Base-by-base conservation (phyloP, 305 asterid genomes). In the Plantago coronopus region DNA sequence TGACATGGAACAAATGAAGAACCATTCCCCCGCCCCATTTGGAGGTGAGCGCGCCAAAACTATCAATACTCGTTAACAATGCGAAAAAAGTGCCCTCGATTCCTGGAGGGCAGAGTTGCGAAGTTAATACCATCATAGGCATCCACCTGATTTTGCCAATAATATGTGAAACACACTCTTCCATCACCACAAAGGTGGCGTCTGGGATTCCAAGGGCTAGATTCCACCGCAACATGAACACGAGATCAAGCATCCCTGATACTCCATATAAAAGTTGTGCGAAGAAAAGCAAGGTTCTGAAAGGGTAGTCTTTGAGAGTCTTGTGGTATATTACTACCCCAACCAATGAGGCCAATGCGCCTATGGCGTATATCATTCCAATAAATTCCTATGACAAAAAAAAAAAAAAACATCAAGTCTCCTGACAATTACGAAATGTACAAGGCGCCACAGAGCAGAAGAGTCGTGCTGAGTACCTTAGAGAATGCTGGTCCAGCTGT, bases 31-130 rank as follows among this genome's bases (percentile, higher is more conserved):
- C 88, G 4, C 78, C 79, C 71, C 72, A 77, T 64, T 81, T 84
- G 11, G 91, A 71, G 15, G 76, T 71, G 1, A 84, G 81, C 2
- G 75, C 12, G 1, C 91, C 88, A 4, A 84, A 64, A 34, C 86
- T 79, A 29, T 84, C 89, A 13, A 80, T 84, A 70, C 83, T 74
- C 87, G 82, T 84, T 67, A 84, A 58, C 13, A 82, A 67, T 0
- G 85, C 89, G 18, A 84, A 84, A 62, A 82, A 82, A 0, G 83
- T 84, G 40, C 93, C 93, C 69, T 84, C 87, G 17, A 84, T 84
- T 17, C 93, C 89, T 19, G 58, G 4, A 20, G 84, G 89, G 50
- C 93, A 84, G 1, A 84, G 61, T 44, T 79, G 80, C 7, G 86
- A 77, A 53, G 84, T 81, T 48, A 84, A 57, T 0, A 82, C 87